Conservation (phyloP, 169 alveolate genomes). For the Blepharisma undulans region DNA sequence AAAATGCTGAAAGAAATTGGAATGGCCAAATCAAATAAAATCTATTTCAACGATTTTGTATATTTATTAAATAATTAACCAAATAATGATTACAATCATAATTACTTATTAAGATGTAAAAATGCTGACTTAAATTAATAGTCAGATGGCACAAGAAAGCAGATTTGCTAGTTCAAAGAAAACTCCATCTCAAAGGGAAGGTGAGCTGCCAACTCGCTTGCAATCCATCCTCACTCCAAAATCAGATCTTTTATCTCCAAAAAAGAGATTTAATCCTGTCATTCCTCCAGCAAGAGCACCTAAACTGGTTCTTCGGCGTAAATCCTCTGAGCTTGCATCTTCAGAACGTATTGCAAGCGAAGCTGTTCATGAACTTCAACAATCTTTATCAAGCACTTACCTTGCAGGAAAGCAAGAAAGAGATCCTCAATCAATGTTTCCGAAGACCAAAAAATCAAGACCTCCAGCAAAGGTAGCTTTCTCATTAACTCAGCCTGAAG, state of each 20-base stretch:
- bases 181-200: not conserved
- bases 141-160: not conserved
- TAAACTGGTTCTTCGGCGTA: not conserved
- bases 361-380: not conserved
- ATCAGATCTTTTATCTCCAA: slow-evolving; percentile 20
- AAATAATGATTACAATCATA: too few relatives aligned
- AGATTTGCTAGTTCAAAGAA: slow-evolving; percentile 4
- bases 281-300: slow-evolving; percentile 1
- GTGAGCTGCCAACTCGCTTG: not conserved
- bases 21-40: not conserved
- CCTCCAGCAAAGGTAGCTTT: slow-evolving; percentile 25
- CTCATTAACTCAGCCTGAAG: not conserved
- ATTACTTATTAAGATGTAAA: not conserved
- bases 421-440: slow-evolving; percentile 1
- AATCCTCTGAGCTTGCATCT: slow-evolving; percentile 32
- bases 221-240: slow-evolving; percentile 12
- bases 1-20: not conserved
- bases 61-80: too few relatives aligned
- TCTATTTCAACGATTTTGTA: not conserved
- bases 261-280: slow-evolving; percentile 2
- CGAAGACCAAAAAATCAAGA: not conserved
- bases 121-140: not conserved
- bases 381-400: not conserved
- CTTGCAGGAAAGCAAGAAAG: not conserved
- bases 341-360: not conserved